Base-by-base conservation (phyloP, 2,329 filamentous ascomycete species). In the Nothophaeocryptopus gaeumannii region DNA sequence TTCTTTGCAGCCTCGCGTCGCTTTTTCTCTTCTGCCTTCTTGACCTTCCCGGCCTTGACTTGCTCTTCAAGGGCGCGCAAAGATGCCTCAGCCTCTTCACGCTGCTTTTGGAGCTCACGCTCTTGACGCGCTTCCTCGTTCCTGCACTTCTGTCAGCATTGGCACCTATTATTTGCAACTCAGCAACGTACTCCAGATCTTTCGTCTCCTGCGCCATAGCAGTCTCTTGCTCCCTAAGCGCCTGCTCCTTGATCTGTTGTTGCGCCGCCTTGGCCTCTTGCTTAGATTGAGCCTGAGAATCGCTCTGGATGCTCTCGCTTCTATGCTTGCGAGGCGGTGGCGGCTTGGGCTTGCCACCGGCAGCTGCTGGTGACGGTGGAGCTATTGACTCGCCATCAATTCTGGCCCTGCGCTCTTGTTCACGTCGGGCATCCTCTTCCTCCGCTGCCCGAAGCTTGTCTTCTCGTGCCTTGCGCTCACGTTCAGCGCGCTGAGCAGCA, bases 21-120 rank as follows among this genome's bases (percentile, higher is more conserved):
- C 56, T 85, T 88, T 77, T 95, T 96, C 73, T 96, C 93, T 69
- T 99, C 93, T 60, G 95, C 88, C 72, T 96, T 97, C 77, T 89
- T 92, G 45, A 97, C 74, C 74, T 97, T 99, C 63, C 91, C 89
- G 66, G 91, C 88, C 56, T 85, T 85, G 45, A 97, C 90, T 70
- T 96, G 90, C 67, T 97, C 90, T 70, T 99, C 91, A 8, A 99
- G 81, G 12, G 89, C 90, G 67, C 84, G 89, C 16, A 97, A 79
- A 43, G 91, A 89, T 55, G 88, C 87, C 61, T 87, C 83, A 35
- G 91, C 84, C 45, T 87, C 89, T 63, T 90, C 82, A 46, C 86
- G 86, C 71, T 96, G 90, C 59, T 80, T 83, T 30, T 81, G 83
- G 47, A 96, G 79, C 53, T 95, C 90, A 26, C 87, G 83, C 68